Evolutionary conservation across 1,284 basidiomycete genomes (phyloP), one percentile per base, ranked within the genome.

Genomic region (Trametes pubescens): DNA sequence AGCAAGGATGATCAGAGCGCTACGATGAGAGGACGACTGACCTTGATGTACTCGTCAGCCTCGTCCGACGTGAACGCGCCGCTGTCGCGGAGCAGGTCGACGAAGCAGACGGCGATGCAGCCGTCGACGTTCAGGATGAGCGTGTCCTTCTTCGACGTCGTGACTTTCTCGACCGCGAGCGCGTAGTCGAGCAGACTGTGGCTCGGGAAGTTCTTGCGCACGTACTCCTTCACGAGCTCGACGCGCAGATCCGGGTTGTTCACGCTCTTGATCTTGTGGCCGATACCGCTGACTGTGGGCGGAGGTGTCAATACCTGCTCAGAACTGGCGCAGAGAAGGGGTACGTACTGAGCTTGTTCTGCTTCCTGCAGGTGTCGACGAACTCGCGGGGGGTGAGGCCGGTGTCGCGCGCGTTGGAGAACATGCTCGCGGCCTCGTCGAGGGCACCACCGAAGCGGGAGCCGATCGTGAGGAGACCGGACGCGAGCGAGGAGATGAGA

Each of bases 221-320:
- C 96, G 75, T 94, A 99, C 82, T 98, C 95, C 86, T 98, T 98
- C 67, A 99, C 96, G 64, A 99, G 92, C 82, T 96, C 92, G 72
- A 99, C 97, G 79, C 97, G 95, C 57, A 95, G 83, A 85, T 97
- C 95, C 63, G 95, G 96, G 88, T 98, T 98, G 82, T 95, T 96
- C 75, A 96, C 94, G 71, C 93, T 95, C 91, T 99, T 99, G 86
- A 99, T 98, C 88, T 99, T 99, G 90, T 99, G 97, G 62, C 97
- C 97, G 73, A 99, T 99, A 85, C 97, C 97, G 70, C 93, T 94
- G 83, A 99, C 90, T 92, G 40, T n/a, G 65, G 35, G 44, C 14
- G 59, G 16, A 22, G 47, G 51, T 14, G 47, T 67, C 22, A 68
- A 38, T 14, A 48, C 54, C 62, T 14, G 13, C 34, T 58, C 43